Percentiles rank a stretch among this genome's conserved stretches.
These are phyloP conservation scores for Exophiala mesophila DNA, from an alignment of 2,329 filamentous ascomycete species.

Conservation along the genomic window DNA sequence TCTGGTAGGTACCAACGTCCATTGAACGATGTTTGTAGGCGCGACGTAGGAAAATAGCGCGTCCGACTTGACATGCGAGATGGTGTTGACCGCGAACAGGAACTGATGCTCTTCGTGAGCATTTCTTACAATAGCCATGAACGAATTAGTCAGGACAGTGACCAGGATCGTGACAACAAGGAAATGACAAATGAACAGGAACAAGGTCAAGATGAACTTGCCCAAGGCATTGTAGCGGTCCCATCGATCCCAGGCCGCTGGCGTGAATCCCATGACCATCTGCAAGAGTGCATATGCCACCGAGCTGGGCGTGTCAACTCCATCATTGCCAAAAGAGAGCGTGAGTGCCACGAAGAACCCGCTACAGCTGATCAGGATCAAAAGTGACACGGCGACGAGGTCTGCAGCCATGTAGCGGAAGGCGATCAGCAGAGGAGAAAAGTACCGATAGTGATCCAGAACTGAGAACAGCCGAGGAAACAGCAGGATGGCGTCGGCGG, in stretches of 20 bases:
- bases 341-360: conserved; percentile 96
- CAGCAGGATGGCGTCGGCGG: conserved; percentile 81
- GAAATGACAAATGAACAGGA: conserved; percentile 93
- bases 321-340: conserved; percentile 65
- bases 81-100: conserved; percentile 91
- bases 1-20: conserved; percentile 77
- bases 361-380: conserved; percentile 83
- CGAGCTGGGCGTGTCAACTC: conserved; percentile 61
- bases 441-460: conserved; percentile 91
- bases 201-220: conserved; percentile 68
- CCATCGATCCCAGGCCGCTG: conserved; percentile 89
- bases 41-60: conserved; percentile 90
- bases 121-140: conserved; percentile 91
- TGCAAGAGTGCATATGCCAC: conserved; percentile 92
- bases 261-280: conserved; percentile 92
- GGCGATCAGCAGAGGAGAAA: conserved; percentile 88
- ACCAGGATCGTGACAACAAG: conserved; percentile 90
- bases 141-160: conserved; percentile 92
- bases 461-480: conserved; percentile 89
- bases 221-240: conserved; percentile 75
- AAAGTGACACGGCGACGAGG: conserved; percentile 73
- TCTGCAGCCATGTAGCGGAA: conserved; percentile 93
- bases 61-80: conserved; percentile 98
- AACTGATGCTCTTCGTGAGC: conserved; percentile 90
- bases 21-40: conserved; percentile 85